Conservation (phyloP, 1,284 basidiomycete species). For the Ganoderma boninense region DNA sequence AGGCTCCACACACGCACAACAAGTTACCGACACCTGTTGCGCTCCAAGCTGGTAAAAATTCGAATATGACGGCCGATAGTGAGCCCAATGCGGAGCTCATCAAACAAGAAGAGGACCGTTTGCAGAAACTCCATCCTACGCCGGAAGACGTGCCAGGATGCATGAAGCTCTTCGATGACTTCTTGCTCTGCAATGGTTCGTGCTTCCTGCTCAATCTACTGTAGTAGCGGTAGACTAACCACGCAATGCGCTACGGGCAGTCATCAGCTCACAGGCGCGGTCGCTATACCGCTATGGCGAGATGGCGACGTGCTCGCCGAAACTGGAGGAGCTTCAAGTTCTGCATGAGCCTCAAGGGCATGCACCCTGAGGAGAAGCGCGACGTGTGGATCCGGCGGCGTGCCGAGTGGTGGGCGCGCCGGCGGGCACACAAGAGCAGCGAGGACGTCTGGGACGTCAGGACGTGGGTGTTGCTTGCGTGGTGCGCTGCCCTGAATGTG, state of each 20-base stretch:
- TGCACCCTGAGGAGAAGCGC: constrained; percentile 80
- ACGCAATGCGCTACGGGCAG: constrained; percentile 49
- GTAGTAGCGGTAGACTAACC: background rate
- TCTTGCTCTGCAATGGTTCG: constrained; percentile 80
- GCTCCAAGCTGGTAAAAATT: background rate
- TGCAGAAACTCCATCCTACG: constrained; percentile 72
- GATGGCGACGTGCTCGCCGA: constrained; percentile 78
- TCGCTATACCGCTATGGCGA: constrained; percentile 89
- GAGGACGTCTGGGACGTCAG: constrained; percentile 95
- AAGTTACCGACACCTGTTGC: background rate
- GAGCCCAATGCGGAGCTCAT: constrained; percentile 40
- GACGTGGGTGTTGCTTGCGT: constrained; percentile 57
- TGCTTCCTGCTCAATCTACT: constrained; percentile 1
- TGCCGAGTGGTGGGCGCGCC: constrained; percentile 92
- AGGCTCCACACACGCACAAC: no score
- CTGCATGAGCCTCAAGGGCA: constrained; percentile 86
- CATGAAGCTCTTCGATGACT: constrained; percentile 81
- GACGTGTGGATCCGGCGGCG: constrained; percentile 86
- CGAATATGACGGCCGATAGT: constrained; percentile 15
- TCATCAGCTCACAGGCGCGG: constrained; percentile 83
- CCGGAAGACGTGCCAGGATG: constrained; percentile 85
- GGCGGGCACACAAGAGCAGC: constrained; percentile 79
- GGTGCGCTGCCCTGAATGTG: background rate
- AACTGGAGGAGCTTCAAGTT: constrained; percentile 96
- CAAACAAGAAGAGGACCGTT: constrained; percentile 70